Base-by-base conservation (phyloP, 2,329 filamentous ascomycete genomes). In the Pseudodiploospora longispora region DNA sequence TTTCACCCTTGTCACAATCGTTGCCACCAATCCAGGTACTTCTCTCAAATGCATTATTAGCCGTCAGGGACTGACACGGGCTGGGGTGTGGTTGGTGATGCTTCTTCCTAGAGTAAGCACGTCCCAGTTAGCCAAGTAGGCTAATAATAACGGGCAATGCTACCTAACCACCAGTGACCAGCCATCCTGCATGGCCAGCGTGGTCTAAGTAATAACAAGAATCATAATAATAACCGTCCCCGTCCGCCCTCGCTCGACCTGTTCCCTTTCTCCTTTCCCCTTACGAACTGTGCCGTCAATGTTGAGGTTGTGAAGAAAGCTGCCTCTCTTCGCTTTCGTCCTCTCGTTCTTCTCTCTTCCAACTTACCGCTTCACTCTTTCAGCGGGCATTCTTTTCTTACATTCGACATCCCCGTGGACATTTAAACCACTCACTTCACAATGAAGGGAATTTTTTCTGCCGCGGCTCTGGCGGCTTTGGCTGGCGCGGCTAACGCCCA, bases 341-440 rank as follows among this genome's bases (percentile, higher is more conserved):
- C 60, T 69, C 68, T 70, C 64, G 63, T 70, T 71, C 64, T 58
- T 57, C 62, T 61, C 61, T 58, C 55, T 54, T 50, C 57, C 56
- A 61, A 72, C 67, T 60, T 55, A 83, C 82, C 82, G 83, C 83
- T 87, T 87, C 84, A 87, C 81, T 87, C 86, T 66, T 88, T 90
- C 71, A 89, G 85, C 85, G 85, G 85, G 78, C 83, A 81, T 72
- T 86, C 82, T 69, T 85, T 84, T 60, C 51, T 44, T 12, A 42
- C 31, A 31, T 44, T 33, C 35, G 28, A 34, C 29, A 9, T 43
- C 27, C 40, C 30, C 29, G 19, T 44, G 39, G 32, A 27, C 50
- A 19, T 50, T 47, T 52, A 38, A 42, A 41, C 54, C 51, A 59
- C 50, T 52, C 50, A 33, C 48, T 56, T 62, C 70, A 84, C 61